phyloP scores from a whole-genome alignment of 2,329 filamentous ascomycete species.

The Dothideomycetidae sp. region DNA sequence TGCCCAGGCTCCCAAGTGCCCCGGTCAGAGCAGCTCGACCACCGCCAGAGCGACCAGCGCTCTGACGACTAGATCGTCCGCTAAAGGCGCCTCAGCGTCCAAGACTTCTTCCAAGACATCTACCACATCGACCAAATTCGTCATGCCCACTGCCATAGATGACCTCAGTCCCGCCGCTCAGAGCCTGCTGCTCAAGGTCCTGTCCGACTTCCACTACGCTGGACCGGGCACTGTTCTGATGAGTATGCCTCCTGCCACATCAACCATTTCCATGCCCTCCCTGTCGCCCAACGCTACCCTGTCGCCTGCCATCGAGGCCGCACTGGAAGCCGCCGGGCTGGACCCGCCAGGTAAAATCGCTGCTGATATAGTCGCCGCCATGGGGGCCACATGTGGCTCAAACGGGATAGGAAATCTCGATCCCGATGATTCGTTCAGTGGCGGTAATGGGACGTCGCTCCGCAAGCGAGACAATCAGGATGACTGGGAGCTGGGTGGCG shows the following conservation, averaged over 20 bases:
- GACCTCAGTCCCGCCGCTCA: neutral
- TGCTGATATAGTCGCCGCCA: neutral
- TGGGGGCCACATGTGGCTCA: neutral
- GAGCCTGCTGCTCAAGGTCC: neutral
- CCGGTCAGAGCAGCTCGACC: neutral
- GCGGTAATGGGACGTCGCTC: neutral
- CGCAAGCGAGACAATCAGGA: neutral
- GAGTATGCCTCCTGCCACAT: neutral
- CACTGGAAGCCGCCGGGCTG: neutral
- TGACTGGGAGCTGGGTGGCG: neutral
- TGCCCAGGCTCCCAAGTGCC: neutral
- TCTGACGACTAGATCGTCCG: no score
- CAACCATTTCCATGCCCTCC: neutral
- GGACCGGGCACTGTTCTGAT: neutral
- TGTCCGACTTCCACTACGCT: neutral
- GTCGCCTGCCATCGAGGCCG: neutral
- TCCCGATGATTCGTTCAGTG: neutral
- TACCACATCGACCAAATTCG: no score
- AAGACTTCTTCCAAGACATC: no score
- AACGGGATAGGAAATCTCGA: neutral
- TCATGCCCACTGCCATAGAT: conserved; percentile 19
- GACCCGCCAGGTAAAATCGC: neutral
- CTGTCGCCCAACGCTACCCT: neutral
- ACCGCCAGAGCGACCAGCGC: no score
- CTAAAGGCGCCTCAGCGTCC: no score